These are phyloP conservation scores for Pythium brachiatum DNA, from an alignment of 352 stramenopile genomes.

Conservation along the genomic window DNA sequence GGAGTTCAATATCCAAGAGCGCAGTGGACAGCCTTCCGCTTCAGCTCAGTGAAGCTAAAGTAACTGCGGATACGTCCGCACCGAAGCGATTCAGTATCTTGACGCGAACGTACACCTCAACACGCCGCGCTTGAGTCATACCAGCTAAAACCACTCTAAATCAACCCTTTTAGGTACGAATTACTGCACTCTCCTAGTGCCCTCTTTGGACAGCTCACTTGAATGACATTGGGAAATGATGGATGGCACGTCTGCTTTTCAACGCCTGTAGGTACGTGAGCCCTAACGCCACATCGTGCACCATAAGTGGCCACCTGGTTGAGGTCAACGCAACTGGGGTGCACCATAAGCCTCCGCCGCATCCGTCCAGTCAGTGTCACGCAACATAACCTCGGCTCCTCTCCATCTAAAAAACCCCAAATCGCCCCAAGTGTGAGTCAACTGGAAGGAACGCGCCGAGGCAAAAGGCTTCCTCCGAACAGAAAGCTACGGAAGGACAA, in stretches of 20 bases:
- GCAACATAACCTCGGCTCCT: not conserved
- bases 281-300: constrained; percentile 3
- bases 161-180: too few species aligned
- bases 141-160: too few species aligned
- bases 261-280: not conserved
- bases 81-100: too few species aligned
- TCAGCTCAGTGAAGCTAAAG: too few species aligned
- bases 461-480: not conserved
- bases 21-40: too few species aligned
- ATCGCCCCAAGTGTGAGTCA: not conserved
- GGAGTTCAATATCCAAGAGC: too few species aligned
- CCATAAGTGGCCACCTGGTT: not conserved
- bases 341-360: not conserved
- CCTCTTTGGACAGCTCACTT: too few species aligned
- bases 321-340: not conserved
- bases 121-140: too few species aligned
- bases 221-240: not conserved
- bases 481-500: constrained; percentile 1
- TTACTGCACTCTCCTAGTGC: too few species aligned
- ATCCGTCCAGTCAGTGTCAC: not conserved
- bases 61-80: too few species aligned
- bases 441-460: not conserved
- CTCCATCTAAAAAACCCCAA: not conserved
- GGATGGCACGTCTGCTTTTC: not conserved
- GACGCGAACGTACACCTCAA: too few species aligned